Conservation (phyloP, 345 rosid genomes). For the Pistacia vera region DNA sequence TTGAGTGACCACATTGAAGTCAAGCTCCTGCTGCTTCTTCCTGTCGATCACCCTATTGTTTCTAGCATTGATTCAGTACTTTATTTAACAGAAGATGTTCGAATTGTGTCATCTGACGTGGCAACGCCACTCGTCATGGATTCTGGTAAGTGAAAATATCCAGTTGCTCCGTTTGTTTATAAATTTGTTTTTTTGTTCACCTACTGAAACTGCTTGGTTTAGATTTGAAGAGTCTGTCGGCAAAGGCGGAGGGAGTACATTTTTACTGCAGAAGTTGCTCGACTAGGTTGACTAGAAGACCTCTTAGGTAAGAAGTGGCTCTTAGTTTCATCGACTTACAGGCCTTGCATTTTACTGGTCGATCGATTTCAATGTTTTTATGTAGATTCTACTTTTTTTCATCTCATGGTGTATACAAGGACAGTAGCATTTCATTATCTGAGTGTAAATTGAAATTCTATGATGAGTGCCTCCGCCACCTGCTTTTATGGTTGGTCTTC, state of each 20-base stretch:
- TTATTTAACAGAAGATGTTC: slow-evolving; percentile 34
- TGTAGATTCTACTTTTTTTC: too few relatives aligned
- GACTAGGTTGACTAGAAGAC: slow-evolving; percentile 50
- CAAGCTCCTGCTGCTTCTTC: slow-evolving; percentile 78
- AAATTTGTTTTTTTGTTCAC: neutral
- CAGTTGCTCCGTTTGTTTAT: neutral
- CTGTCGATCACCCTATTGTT: slow-evolving; percentile 79
- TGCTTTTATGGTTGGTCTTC: too few relatives aligned
- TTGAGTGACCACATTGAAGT: slow-evolving; percentile 83
- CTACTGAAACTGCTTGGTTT: neutral
- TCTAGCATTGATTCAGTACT: slow-evolving; percentile 43
- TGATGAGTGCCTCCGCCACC: too few relatives aligned
- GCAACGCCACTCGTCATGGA: slow-evolving; percentile 48
- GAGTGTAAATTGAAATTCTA: neutral
- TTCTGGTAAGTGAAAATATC: slow-evolving; percentile 37
- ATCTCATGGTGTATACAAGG: neutral
- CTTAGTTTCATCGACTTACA: neutral
- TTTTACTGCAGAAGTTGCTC: slow-evolving; percentile 78
- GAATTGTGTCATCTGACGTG: slow-evolving; percentile 20
- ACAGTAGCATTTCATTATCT: neutral
- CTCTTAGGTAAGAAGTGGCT: slow-evolving; percentile 42
- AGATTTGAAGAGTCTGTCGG: slow-evolving; percentile 63
- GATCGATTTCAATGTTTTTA: too few relatives aligned
- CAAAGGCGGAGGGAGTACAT: slow-evolving; percentile 52
- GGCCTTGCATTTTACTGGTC: too few relatives aligned